Evolutionary conservation across 129 eudicot species (phyloP), one percentile per base, ranked within the genome.

Genomic region (Tagetes patula): DNA sequence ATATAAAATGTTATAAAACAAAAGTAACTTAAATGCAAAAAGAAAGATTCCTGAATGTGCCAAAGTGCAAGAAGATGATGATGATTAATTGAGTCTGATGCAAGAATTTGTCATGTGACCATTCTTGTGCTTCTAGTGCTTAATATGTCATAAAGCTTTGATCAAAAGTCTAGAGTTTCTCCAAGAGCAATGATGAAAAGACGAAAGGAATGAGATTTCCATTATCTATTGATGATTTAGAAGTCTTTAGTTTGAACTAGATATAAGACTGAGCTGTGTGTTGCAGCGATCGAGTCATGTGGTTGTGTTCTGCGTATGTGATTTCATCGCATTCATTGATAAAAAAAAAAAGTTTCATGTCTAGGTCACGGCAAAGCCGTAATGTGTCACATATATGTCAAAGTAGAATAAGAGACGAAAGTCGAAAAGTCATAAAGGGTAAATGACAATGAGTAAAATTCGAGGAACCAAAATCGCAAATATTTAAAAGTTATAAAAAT

Each of bases 31-130:
- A 73, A 65, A 42, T 54, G 67, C 43, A 49, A 46, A 71, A 76
- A 69, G 55, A 80, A 69, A 65, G 77, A 78, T 81, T 81, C 79
- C 71, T 74, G 79, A 58, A 64, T 81, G 83, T 84, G 64, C 72
- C 82, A 67, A 69, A 60, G 63, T 73, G 77, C 58, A 68, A 14
- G 69, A 7, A 1, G 69, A 39, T 63, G 53, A 59, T n/a, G 69
- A 1, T 38, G 69, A 39, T 63, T 42, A 38, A 65, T 64, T 69
- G 77, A 76, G 80, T 80, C 77, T 34, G 64, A 63, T 54, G 64
- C 77, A 69, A 14, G 70, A 68, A 42, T 53, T 77, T 50, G 20
- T 40, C 60, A 11, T 14, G 27, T 20, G 27, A 69, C 30, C 9
- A 60, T 70, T 52, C 5, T 65, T 33, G 38, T 79, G 70, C 34